Base-by-base conservation (phyloP, 495 filamentous ascomycete species). In the Pseudoneurospora amorphoporcata region DNA sequence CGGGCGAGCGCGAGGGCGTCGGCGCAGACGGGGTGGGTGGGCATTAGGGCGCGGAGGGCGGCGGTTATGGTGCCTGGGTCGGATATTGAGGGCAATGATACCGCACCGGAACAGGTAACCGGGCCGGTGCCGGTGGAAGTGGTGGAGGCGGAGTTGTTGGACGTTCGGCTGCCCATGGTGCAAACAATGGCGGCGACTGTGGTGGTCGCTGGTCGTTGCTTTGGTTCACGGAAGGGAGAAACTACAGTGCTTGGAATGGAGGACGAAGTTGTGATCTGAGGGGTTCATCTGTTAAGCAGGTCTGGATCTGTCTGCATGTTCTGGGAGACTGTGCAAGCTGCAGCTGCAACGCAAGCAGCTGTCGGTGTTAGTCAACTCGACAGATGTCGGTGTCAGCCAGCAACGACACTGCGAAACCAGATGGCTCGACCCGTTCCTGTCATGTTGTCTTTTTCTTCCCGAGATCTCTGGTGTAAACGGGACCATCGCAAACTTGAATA, bases 1-100 rank as follows among this genome's bases (percentile, higher is more conserved):
- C 75, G 73, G 43, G 81, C 80, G 17, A 79, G 61, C 0, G 75
- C 39, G 37, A 81, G 77, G n/a, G 80, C 77, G n/a, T 80, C 77
- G 58, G 71, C 69, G 38, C 76, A 77, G 3, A 73, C 77, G 5
- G 78, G 76, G 43, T 80, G 78, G 38, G 35, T 17, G 0, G 78
- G 78, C 19, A 80, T 73, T 29, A 76, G 70, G 19, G 77, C 72
- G 39, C 76, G 76, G 43, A 76, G 74, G 23, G 77, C 61, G 8
- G 78, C 79, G n/a, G 74, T 70, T 72, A 79, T 77, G 68, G 73
- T 76, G 35, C 70, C 70, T 17, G 7, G 53, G 7, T 65, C 53
- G 29, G 53, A 65, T 32, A 65, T 1, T 3, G 53, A 53, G 2
- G 42, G 42, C 9, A 9, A 16, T 14, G 23, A 32, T 7, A 29